phyloP scores from a whole-genome alignment of 2,329 filamentous ascomycete species.

The Penicillium sp. region DNA sequence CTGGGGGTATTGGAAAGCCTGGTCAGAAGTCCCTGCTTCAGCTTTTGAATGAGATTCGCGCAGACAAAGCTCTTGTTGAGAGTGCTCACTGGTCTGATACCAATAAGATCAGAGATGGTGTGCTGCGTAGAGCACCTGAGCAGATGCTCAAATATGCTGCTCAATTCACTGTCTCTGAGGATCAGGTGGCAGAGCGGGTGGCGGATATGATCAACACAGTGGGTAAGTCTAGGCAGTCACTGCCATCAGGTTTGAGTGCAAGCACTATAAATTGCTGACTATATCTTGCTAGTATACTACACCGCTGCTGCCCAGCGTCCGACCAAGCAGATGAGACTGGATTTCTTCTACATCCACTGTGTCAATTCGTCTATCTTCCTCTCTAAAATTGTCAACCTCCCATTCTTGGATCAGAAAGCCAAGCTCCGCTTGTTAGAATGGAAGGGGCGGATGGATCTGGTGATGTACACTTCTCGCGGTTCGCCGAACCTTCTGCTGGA shows the following conservation, averaged over 20 bases:
- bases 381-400: slow-evolving; percentile 57
- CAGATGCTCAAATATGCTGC: slow-evolving; percentile 61
- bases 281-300: slow-evolving; percentile 45
- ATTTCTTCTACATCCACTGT: slow-evolving; percentile 80
- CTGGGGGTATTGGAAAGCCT: slow-evolving; percentile 29
- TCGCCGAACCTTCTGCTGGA: slow-evolving; percentile 58
- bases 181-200: slow-evolving; percentile 55
- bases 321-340: slow-evolving; percentile 65
- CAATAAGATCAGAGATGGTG: slow-evolving; percentile 66
- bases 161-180: slow-evolving; percentile 55
- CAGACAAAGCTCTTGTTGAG: slow-evolving; percentile 54
- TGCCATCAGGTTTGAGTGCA: not conserved
- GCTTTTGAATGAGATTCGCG: slow-evolving; percentile 59
- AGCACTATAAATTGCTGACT: not conserved
- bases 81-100: slow-evolving; percentile 53
- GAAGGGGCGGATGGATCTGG: slow-evolving; percentile 72
- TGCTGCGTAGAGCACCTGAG: slow-evolving; percentile 59
- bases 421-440: slow-evolving; percentile 73
- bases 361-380: slow-evolving; percentile 76
- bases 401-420: slow-evolving; percentile 57
- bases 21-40: slow-evolving; percentile 49
- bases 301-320: slow-evolving; percentile 61
- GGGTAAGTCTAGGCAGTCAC: slow-evolving; percentile 34
- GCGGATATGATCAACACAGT: slow-evolving; percentile 68
- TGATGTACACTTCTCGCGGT: slow-evolving; percentile 68